phyloP scores from a whole-genome alignment of 176 grass and related monocot genomes.

The Aegilops umbellulata region DNA sequence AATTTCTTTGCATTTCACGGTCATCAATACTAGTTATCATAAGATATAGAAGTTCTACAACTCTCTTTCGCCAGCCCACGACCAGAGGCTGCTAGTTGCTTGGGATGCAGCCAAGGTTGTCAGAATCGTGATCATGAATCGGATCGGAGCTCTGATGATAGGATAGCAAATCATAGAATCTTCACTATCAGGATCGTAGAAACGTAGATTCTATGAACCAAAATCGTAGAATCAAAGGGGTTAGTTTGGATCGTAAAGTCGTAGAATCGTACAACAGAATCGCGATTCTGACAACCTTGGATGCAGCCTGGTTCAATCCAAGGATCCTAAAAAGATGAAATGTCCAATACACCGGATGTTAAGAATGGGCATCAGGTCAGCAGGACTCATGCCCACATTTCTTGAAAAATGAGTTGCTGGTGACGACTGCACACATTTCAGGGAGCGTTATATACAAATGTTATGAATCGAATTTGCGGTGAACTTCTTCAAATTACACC shows the following conservation, averaged over 20 bases:
- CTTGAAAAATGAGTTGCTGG: background rate
- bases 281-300: no score
- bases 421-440: background rate
- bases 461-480: background rate
- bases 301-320: background rate
- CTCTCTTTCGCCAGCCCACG: background rate
- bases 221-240: no score
- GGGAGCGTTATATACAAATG: slow-evolving; percentile 1
- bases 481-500: background rate
- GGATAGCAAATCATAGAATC: no score
- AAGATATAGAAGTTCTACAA: background rate
- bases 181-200: no score
- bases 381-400: background rate
- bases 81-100: background rate
- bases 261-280: no score
- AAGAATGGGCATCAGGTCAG: background rate
- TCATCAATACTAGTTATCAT: background rate
- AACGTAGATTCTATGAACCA: no score
- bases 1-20: background rate
- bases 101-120: no score
- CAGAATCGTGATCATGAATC: no score
- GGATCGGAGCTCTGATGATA: no score
- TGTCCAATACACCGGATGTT: background rate
- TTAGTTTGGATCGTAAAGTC: no score
- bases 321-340: background rate